Conservation (phyloP, 1,139 yeast species). For the Zygotorulaspora mrakii region DNA sequence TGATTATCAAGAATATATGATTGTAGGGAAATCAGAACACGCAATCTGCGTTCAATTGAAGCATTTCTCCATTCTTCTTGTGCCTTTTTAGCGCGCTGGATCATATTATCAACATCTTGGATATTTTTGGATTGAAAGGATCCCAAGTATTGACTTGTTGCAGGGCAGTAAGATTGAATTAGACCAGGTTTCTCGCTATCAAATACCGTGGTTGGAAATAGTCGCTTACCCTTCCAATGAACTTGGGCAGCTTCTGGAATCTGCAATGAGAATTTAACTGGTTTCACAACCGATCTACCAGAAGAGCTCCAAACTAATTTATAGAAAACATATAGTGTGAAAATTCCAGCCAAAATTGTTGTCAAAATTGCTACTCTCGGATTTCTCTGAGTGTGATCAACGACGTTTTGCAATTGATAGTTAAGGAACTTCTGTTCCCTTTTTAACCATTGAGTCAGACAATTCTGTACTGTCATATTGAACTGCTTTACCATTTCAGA, state of each 20-base stretch:
- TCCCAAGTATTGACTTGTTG: conserved; percentile 87
- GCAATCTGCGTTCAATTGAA: conserved; percentile 60
- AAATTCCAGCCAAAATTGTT: conserved; percentile 20
- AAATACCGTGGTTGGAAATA: conserved; percentile 48
- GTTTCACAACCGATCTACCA: conserved; percentile 34
- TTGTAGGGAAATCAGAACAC: conserved; percentile 65
- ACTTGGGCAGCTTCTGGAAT: conserved; percentile 83
- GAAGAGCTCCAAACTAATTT: conserved; percentile 19
- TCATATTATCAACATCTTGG: conserved; percentile 65
- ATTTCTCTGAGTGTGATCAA: conserved; percentile 16
- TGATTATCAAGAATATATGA: conserved; percentile 76
- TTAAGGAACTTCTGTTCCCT: conserved; percentile 18
- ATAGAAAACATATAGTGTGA: conserved; percentile 24
- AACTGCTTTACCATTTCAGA: conserved; percentile 30
- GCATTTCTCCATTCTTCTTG: conserved; percentile 54
- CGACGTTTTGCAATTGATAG: conserved; percentile 20
- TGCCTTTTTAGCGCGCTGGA: conserved; percentile 55
- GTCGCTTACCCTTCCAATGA: conserved; percentile 87
- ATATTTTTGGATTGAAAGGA: conserved; percentile 57
- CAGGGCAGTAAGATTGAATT: conserved; percentile 90
- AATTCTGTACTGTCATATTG: conserved; percentile 30
- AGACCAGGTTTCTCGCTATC: conserved; percentile 54
- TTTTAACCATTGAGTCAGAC: conserved; percentile 25
- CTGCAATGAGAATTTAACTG: conserved; percentile 50
- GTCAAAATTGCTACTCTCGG: conserved; percentile 20